These are phyloP conservation scores for Acacia confusa DNA, from an alignment of 306 rosid species.

Conservation along the genomic window DNA sequence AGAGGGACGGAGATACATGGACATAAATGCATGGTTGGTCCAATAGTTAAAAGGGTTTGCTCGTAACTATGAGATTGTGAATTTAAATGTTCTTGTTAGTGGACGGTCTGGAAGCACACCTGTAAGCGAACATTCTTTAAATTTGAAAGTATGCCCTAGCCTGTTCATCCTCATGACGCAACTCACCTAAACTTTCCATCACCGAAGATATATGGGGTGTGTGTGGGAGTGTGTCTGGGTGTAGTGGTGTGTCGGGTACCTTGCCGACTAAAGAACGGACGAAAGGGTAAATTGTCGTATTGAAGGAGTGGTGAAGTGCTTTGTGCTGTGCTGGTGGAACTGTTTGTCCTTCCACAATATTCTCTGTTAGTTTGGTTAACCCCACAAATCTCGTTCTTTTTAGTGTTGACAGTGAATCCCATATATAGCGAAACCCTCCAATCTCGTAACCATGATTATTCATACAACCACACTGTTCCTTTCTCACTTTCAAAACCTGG, in stretches of 20 bases:
- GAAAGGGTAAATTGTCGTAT: constrained; percentile 34
- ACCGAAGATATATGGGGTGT: too few relatives aligned
- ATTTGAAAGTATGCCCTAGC: accelerated
- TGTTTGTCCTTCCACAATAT: constrained; percentile 41
- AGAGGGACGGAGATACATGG: too few relatives aligned
- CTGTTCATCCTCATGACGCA: too few relatives aligned
- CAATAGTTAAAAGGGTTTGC: too few relatives aligned
- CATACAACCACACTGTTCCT: neutral
- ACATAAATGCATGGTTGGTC: too few relatives aligned
- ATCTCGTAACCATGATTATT: constrained; percentile 36
- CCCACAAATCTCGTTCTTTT: constrained; percentile 67
- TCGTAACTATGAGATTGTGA: too few relatives aligned
- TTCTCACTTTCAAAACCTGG: neutral
- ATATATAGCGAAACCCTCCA: constrained; percentile 21
- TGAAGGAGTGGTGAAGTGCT: constrained; percentile 14
- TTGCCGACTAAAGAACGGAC: constrained; percentile 34
- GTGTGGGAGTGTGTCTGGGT: too few relatives aligned
- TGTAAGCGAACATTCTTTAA: too few relatives aligned
- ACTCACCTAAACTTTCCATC: too few relatives aligned
- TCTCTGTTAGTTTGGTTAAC: constrained; percentile 39
- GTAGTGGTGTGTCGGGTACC: neutral
- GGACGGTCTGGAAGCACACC: accelerated
- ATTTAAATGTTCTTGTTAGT: too few relatives aligned
- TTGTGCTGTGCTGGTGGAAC: constrained; percentile 29
- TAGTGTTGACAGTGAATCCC: constrained; percentile 51